These are phyloP conservation scores for Trichophaea hybrida DNA, from an alignment of 2,329 filamentous ascomycete species.

Conservation along the genomic window DNA sequence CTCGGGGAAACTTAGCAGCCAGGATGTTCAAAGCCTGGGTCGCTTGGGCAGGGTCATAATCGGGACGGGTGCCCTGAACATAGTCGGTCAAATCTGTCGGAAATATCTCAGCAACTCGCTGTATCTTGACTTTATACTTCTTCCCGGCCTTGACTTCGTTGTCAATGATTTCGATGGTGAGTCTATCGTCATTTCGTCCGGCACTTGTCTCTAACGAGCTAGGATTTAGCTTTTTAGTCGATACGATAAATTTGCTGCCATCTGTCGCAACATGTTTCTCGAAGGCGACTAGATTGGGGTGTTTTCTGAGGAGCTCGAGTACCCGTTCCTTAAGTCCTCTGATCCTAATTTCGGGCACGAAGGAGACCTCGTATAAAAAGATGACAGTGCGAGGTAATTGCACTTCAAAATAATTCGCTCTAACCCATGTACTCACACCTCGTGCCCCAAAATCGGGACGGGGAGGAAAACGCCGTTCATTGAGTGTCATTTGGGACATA, in stretches of 20 bases:
- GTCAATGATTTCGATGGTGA: constrained; percentile 15
- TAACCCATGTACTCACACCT: constrained; percentile 22
- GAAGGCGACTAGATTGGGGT: constrained; percentile 8
- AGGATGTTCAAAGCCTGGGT: constrained; percentile 24
- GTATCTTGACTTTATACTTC: constrained; percentile 16
- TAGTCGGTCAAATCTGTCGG: constrained; percentile 21
- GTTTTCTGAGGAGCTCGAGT: constrained; percentile 15
- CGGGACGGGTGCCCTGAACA: constrained; percentile 19
- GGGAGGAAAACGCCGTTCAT: constrained; percentile 14
- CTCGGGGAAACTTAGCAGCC: constrained; percentile 22
- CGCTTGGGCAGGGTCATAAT: constrained; percentile 21
- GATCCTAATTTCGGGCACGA: constrained; percentile 23
- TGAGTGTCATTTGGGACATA: constrained; percentile 13
- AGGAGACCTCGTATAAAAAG: constrained; percentile 24
- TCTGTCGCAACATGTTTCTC: constrained; percentile 22
- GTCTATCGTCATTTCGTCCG: constrained; percentile 9
- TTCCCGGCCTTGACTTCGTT: constrained; percentile 22
- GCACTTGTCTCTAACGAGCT: constrained; percentile 7
- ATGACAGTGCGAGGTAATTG: constrained; percentile 16
- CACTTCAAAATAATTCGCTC: constrained; percentile 25
- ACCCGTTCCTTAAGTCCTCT: constrained; percentile 20
- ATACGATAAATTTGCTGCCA: constrained; percentile 22
- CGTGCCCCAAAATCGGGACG: constrained; percentile 25
- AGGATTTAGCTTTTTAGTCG: constrained; percentile 5
- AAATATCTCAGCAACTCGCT: constrained; percentile 22